phyloP scores from a whole-genome alignment of 2,329 filamentous ascomycete species.

The Pseudogymnoascus sp. region DNA sequence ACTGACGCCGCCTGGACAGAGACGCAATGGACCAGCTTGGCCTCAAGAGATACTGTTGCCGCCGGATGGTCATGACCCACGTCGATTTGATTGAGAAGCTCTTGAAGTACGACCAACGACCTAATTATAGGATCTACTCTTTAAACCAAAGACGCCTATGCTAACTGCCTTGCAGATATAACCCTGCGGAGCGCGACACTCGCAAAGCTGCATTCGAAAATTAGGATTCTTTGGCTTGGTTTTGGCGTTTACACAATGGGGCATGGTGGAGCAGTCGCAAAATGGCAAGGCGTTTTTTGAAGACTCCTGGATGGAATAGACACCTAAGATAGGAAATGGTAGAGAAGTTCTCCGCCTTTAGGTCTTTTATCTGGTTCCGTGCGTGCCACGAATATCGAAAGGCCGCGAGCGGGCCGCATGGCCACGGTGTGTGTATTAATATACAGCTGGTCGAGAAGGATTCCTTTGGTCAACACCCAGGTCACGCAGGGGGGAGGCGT shows the following conservation, averaged over 20 bases:
- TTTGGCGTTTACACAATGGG: conserved; percentile 11
- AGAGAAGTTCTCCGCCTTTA: conserved; percentile 9
- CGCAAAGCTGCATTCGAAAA: conserved; percentile 31
- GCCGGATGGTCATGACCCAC: conserved; percentile 99
- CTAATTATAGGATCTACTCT: background rate
- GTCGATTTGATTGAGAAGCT: conserved; percentile 98
- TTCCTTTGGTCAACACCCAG: background rate
- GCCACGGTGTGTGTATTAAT: conserved; percentile 3
- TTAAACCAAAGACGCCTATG: background rate
- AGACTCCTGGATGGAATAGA: conserved; percentile 12
- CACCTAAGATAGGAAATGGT: conserved; percentile 10
- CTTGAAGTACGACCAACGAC: conserved; percentile 57
- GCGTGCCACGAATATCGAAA: background rate
- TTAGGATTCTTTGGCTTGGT: conserved; percentile 11
- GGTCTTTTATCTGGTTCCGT: conserved; percentile 3
- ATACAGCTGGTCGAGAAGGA: background rate
- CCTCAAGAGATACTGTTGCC: conserved; percentile 94
- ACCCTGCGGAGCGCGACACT: conserved; percentile 39
- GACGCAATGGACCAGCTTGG: conserved; percentile 94
- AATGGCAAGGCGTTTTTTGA: conserved; percentile 21
- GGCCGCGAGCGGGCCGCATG: background rate
- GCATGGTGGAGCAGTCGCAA: conserved; percentile 7
- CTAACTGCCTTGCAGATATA: conserved; percentile 33
- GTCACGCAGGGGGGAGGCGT: background rate
- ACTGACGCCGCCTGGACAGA: conserved; percentile 38